Base-by-base conservation (phyloP, 2,329 filamentous ascomycete species). In the Aspergillus ruber region DNA sequence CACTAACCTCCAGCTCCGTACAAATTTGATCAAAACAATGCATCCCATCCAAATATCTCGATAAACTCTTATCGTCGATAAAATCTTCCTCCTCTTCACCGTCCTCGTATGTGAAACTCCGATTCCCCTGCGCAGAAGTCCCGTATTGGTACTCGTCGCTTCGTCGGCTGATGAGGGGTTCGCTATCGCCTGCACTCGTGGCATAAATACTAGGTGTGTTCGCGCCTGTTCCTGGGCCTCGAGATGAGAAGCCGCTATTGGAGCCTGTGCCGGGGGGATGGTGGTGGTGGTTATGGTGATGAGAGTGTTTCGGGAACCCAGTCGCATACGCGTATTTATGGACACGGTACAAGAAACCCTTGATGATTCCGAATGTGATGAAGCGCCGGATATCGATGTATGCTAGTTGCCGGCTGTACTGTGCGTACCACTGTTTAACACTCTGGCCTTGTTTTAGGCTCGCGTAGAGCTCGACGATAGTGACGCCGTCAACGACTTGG, bases 351-450 rank as follows among this genome's bases (percentile, higher is more conserved):
- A 98, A 72, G 56, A 94, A 87, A 13, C 91, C 90, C 70, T 97
- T 97, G 66, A 97, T 95, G 50, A 96, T 80, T 48, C 91, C 93
- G 61, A 97, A 98, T 50, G 95, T 94, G 53, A 97, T 88, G 53
- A 98, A 84, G 23, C 93, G 84, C 10, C 93, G 82, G 47, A 96
- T 82, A 65, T 98, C 93, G 48, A 98, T 83, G 60, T 85, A 84
- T 10, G 79, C 75, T 7, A 96, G 76, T 35, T 86, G 72, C 36
- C 85, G 80, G 55, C 83, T 79, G 66, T 95, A 86, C 27, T 84
- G 76, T 49, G 86, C 78, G 56, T 93, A 83, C 88, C 90, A 97
- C 64, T 91, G 87, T 62, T 86, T 86, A 10, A 97, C 78, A n/a
- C 83, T 87, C 44, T 88, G 82, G 33, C 90, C 89, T 42, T 90